Percentiles rank a stretch among this genome's conserved stretches.
Evolutionary conservation across 2,329 filamentous ascomycete genomes (phyloP).

Genomic region (Colletotrichum chlorophyti): DNA sequence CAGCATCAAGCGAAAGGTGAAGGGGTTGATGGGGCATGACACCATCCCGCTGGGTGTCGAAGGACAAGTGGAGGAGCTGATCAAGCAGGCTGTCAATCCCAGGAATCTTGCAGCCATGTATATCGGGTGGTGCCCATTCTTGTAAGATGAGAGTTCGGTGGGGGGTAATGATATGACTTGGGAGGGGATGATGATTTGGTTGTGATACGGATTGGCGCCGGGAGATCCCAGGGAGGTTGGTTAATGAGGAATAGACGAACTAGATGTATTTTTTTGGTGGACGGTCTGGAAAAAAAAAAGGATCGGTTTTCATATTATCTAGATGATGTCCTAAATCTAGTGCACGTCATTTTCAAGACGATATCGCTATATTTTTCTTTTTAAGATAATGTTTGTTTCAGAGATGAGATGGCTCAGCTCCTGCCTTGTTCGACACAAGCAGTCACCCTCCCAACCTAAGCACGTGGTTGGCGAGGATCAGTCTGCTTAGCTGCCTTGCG

Average conservation of each 20-base stretch:
- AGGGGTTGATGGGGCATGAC: constrained; percentile 83
- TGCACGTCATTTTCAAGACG: background rate
- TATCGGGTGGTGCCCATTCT: constrained; percentile 83
- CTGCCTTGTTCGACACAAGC: no score
- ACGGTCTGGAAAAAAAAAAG: no score
- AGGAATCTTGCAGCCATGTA: constrained; percentile 91
- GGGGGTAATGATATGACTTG: background rate
- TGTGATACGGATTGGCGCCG: no score
- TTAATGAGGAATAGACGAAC: no score
- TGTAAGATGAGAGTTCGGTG: constrained; percentile 43
- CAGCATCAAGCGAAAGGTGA: constrained; percentile 85
- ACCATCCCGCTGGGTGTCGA: constrained; percentile 93
- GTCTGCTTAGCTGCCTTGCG: constrained; percentile 4
- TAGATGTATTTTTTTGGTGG: no score
- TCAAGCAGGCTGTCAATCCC: constrained; percentile 83
- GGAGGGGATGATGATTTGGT: background rate
- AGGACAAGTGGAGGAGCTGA: constrained; percentile 95
- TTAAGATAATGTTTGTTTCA: background rate
- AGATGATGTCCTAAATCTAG: no score
- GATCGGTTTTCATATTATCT: no score
- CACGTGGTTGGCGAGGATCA: background rate
- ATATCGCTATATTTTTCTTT: no score
- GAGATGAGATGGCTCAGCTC: background rate
- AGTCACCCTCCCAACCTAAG: no score
- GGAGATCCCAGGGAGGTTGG: no score